These are phyloP conservation scores for Lunularia cruciata DNA, from an alignment of 225 moss, liverwort and hornwort species.

Conservation along the genomic window DNA sequence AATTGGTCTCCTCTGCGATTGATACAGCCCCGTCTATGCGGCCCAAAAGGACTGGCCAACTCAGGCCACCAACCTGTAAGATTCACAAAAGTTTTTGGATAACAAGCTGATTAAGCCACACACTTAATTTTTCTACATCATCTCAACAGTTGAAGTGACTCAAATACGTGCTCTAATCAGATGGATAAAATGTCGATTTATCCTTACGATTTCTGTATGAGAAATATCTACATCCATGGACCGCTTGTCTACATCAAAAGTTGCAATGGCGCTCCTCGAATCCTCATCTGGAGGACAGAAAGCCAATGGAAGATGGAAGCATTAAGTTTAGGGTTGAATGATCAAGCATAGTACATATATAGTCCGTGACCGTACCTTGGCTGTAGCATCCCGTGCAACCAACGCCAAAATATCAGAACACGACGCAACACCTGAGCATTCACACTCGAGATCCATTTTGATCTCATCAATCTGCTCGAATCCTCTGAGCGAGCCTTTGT, in stretches of 20 bases:
- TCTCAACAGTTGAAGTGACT: too few relatives aligned
- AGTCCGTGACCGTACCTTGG: slow-evolving; percentile 13
- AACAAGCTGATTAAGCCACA: not conserved
- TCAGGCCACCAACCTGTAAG: not conserved
- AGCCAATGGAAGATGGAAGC: too few relatives aligned
- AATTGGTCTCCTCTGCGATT: not conserved
- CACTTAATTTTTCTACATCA: too few relatives aligned
- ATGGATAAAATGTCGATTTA: too few relatives aligned
- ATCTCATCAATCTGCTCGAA: slow-evolving; percentile 14
- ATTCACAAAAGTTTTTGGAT: not conserved
- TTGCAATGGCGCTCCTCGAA: too few relatives aligned
- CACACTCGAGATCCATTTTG: slow-evolving; percentile 13
- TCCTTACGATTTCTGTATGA: too few relatives aligned
- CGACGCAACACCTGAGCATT: slow-evolving; percentile 17
- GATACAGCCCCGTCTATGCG: not conserved
- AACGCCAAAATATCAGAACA: slow-evolving; percentile 16
- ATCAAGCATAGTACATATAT: too few relatives aligned
- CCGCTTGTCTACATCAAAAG: not conserved
- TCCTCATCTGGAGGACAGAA: too few relatives aligned
- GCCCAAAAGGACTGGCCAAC: not conserved
- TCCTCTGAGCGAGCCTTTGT: slow-evolving; percentile 5
- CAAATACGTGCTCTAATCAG: too few relatives aligned
- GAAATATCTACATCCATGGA: too few relatives aligned
- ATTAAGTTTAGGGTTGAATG: too few relatives aligned
- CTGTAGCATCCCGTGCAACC: slow-evolving; percentile 4